These are phyloP conservation scores for Termitomyces sp. DNA, from an alignment of 768 basidiomycete genomes.

Conservation along the genomic window DNA sequence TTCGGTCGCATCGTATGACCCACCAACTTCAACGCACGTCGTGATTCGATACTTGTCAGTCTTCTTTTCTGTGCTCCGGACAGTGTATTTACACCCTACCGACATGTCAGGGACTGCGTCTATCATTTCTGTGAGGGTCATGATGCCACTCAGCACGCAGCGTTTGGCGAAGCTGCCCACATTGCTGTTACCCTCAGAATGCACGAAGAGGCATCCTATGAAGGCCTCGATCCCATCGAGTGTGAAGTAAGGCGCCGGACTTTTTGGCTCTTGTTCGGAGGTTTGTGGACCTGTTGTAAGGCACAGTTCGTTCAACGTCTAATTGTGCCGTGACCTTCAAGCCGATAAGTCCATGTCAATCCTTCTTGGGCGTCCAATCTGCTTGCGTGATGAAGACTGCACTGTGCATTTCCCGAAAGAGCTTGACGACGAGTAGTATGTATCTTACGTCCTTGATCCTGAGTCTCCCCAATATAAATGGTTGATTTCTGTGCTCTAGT, in stretches of 20 bases:
- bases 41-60: conserved; percentile 86
- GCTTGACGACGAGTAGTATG: conserved; percentile 86
- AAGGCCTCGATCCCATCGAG: conserved; percentile 80
- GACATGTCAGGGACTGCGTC: conserved; percentile 57
- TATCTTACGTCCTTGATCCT: conserved; percentile 21
- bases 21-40: conserved; percentile 78
- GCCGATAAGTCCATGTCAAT: conserved; percentile 91
- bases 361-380: conserved; percentile 77
- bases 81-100: conserved; percentile 2
- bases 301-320: not conserved
- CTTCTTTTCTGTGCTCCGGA: not conserved
- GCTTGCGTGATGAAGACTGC: conserved; percentile 86
- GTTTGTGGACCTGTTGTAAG: conserved; percentile 31
- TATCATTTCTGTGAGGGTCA: conserved; percentile 90
- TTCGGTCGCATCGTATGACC: conserved; percentile 75
- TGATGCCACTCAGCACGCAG: conserved; percentile 81
- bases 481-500: conserved; percentile 27
- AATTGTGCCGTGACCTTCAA: conserved; percentile 21
- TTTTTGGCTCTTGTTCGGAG: conserved; percentile 89
- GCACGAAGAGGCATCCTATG: conserved; percentile 83
- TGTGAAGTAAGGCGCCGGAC: conserved; percentile 79
- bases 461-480: conserved; percentile 19
- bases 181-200: conserved; percentile 78
- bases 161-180: conserved; percentile 82
- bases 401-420: conserved; percentile 85